Evolutionary conservation across 2,329 filamentous ascomycete species (phyloP).

Genomic region (Fusarium ramigenum): DNA sequence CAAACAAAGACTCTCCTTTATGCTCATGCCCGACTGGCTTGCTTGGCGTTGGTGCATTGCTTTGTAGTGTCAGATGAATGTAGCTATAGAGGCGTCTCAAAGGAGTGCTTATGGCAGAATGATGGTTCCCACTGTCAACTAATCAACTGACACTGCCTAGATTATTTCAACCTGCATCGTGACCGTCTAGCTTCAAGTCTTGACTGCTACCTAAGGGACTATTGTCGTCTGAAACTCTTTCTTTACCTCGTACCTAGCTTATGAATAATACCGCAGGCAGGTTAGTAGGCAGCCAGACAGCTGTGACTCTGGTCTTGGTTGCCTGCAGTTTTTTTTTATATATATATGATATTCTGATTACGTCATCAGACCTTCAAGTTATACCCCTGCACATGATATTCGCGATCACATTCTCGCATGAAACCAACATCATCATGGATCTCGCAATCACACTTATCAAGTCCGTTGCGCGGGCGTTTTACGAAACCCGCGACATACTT

Average conservation of each 20-base stretch:
- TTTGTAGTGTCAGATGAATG: not conserved
- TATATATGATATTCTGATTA: not conserved
- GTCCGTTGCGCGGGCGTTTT: conserved; percentile 86
- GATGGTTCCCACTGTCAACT: not conserved
- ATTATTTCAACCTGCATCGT: not conserved
- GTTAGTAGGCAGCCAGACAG: not conserved
- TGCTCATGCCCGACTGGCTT: not conserved
- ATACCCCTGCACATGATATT: not conserved
- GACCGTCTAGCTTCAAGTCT: not conserved
- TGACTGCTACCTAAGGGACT: not conserved
- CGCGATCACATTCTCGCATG: not conserved
- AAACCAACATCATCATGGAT: conserved; percentile 53
- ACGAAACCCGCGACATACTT: conserved; percentile 83
- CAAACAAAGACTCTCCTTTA: not conserved
- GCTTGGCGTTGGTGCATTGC: not conserved
- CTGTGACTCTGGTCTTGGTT: not conserved
- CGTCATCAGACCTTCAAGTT: not conserved
- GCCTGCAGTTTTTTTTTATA: not conserved
- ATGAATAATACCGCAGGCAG: not conserved
- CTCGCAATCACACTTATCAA: conserved; percentile 81
- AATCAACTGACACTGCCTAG: too few relatives aligned
- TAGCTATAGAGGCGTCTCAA: not conserved
- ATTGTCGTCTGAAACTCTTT: not conserved
- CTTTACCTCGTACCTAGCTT: not conserved
- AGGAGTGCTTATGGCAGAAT: not conserved